Evolutionary conservation across 768 basidiomycete genomes (phyloP).

Genomic region (Boletus sp.): DNA sequence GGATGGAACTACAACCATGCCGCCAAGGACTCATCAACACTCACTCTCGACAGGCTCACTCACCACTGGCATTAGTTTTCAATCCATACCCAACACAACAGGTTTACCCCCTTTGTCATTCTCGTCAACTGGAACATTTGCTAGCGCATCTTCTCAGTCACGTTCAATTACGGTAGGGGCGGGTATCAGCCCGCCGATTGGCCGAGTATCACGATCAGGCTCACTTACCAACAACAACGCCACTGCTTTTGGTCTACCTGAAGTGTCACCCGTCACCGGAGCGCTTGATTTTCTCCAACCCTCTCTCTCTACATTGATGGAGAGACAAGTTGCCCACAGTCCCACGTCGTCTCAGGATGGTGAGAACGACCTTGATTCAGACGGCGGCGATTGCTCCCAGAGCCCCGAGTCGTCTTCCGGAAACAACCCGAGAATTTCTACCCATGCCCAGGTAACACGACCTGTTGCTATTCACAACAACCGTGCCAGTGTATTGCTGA

Average conservation of each 20-base stretch:
- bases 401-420: conserved; percentile 33
- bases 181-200: conserved; percentile 39
- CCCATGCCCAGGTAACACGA: conserved; percentile 26
- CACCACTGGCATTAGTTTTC: conserved; percentile 26
- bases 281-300: conserved; percentile 33
- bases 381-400: conserved; percentile 35
- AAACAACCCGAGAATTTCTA: conserved; percentile 16
- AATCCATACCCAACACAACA: conserved; percentile 35
- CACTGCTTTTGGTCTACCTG: conserved; percentile 38
- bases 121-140: conserved; percentile 32
- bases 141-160: conserved; percentile 26
- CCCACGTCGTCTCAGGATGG: conserved; percentile 47
- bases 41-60: conserved; percentile 32
- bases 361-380: conserved; percentile 48
- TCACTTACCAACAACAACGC: conserved; percentile 49
- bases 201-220: conserved; percentile 57
- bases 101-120: conserved; percentile 30
- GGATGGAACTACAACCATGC: conserved; percentile 28
- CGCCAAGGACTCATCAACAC: conserved; percentile 32
- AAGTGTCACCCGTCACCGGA: conserved; percentile 23
- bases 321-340: conserved; percentile 20
- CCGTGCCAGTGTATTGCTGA: conserved; percentile 13
- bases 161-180: conserved; percentile 19
- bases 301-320: conserved; percentile 5
- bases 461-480: conserved; percentile 12